A percentile compares a stretch with the other conserved stretches of the same genome.
These are phyloP conservation scores for Phyllostachys edulis DNA, from an alignment of 176 grass and related monocot species.

Conservation along the genomic window DNA sequence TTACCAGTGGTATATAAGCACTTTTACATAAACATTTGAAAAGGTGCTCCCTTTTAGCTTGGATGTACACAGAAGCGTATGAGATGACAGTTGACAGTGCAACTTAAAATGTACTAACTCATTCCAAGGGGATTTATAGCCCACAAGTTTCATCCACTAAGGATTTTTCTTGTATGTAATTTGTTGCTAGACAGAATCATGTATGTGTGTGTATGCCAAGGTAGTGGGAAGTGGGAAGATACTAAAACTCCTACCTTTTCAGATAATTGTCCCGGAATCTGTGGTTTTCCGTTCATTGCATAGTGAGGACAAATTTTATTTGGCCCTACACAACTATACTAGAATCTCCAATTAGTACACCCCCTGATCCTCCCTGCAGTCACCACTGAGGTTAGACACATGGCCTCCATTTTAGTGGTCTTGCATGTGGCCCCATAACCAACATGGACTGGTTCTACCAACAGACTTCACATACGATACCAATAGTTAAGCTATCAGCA, in stretches of 20 bases:
- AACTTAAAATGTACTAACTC: neutral
- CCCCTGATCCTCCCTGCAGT: constrained; percentile 20
- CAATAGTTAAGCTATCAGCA: constrained; percentile 15
- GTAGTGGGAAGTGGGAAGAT: constrained; percentile 14
- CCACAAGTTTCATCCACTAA: neutral
- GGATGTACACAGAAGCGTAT: neutral
- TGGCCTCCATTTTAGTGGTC: constrained; percentile 25
- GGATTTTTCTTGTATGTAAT: neutral
- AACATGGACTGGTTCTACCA: constrained; percentile 5
- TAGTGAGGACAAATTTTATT: constrained; percentile 29
- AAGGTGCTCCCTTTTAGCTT: neutral
- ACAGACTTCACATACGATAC: neutral
- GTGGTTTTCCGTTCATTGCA: constrained; percentile 26
- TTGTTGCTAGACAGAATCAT: constrained; percentile 27
- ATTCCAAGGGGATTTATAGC: neutral
- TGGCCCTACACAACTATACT: constrained; percentile 36
- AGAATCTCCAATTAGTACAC: constrained; percentile 30
- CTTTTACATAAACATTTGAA: constrained; percentile 9
- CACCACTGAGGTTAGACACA: constrained; percentile 17
- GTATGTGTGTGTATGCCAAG: neutral
- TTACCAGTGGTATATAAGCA: neutral
- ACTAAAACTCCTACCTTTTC: constrained; percentile 28
- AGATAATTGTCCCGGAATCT: constrained; percentile 31
- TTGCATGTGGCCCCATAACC: constrained; percentile 18
- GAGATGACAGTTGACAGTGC: neutral